These are phyloP conservation scores for Penicillium silybi DNA, from an alignment of 495 filamentous ascomycete species.

Conservation along the genomic window DNA sequence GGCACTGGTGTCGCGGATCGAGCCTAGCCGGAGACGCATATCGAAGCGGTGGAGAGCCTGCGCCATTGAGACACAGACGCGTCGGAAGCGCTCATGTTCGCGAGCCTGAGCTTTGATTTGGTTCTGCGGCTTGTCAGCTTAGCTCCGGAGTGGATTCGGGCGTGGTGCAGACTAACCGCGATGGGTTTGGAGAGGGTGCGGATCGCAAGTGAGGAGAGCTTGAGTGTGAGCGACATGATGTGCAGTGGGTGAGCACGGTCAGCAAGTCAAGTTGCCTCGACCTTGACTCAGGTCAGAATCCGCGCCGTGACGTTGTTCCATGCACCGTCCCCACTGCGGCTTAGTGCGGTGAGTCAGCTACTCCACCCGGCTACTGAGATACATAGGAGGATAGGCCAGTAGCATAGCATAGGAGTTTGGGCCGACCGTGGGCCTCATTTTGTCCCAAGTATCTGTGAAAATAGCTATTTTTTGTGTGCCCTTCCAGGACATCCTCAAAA, in stretches of 20 bases:
- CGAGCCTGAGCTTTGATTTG: constrained; percentile 90
- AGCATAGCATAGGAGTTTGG: too few species aligned
- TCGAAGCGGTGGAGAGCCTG: constrained; percentile 88
- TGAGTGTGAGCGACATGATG: constrained; percentile 57
- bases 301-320: constrained; percentile 6
- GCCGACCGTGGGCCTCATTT: too few species aligned
- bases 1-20: constrained; percentile 74
- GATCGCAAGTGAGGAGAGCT: constrained; percentile 64
- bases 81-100: constrained; percentile 88
- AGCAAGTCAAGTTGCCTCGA: not conserved
- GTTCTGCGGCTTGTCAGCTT: constrained; percentile 59
- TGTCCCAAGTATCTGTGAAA: too few species aligned
- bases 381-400: too few species aligned
- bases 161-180: constrained; percentile 47
- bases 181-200: constrained; percentile 71
- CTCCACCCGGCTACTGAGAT: too few species aligned
- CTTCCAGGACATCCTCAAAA: too few species aligned
- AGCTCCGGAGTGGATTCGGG: constrained; percentile 34
- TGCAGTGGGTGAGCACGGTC: not conserved
- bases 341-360: constrained; percentile 6
- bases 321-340: not conserved
- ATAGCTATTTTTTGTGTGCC: too few species aligned
- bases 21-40: constrained; percentile 84
- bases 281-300: constrained; percentile 10
- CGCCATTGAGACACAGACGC: constrained; percentile 67